Evolutionary conservation across 2,329 filamentous ascomycete species (phyloP), one percentile per base, ranked within the genome.

Genomic region (Diaporthe nobilis): DNA sequence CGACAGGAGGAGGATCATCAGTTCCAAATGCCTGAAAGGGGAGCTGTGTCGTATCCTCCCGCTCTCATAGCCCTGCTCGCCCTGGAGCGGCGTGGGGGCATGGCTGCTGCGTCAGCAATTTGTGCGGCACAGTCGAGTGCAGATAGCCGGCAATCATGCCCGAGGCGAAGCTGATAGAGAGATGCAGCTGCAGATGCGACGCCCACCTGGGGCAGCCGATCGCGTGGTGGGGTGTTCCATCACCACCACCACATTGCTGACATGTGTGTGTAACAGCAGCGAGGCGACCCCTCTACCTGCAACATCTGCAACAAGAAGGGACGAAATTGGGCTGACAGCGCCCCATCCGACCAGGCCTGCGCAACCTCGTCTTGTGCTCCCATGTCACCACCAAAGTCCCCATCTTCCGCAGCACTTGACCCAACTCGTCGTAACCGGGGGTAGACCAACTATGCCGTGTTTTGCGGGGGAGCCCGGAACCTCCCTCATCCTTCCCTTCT

Each of bases 121-220:
- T 39, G 13, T 28, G 31, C 47, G 47, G 65, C 47, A 28, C 63
- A 20, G 31, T 53, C 13, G 9, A 39, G 65, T 39, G 49, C 65
- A 70, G 65, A 70, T 70, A 70, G 47, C 47, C 65, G 65, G 65
- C 65, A 70, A 70, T 70, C 65, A 55, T 55, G 65, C 49, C 65
- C 65, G 49, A 55, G 65, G 49, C 65, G 65, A 55, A 70, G 65
- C 65, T 70, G 49, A 68, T 68, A 68, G 63, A 68, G 22, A 65
- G n/a, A 20, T 49, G 61, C 61, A 44, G 60, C 15, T 44, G 60
- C 61, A 67, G 63, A 25, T 68, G 28, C 31, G 47, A 68, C 31
- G 28, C 28, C 63, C 44, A 17, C 28, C 63, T 68, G 31, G 44
- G 44, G 65, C 65, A 53, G 47, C 34, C 37, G 65, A 42, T 55